Evolutionary conservation across 1,139 yeast genomes (phyloP).

Genomic region (Pichia sp.): DNA sequence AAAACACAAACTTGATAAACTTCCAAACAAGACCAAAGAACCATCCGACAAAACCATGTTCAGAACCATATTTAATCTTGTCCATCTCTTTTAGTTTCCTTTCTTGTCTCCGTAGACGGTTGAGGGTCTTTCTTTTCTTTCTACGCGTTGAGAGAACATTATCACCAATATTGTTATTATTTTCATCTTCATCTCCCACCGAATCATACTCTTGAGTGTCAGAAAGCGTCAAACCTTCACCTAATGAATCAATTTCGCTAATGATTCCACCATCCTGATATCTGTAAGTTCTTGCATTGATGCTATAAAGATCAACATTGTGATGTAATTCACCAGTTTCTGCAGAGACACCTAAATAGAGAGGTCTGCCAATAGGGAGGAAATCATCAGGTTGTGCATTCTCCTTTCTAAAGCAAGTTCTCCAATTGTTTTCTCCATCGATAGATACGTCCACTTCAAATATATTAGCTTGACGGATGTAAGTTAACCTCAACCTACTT

Average conservation of each 20-base stretch:
- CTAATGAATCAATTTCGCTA: conserved; percentile 17
- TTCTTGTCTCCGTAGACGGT: conserved; percentile 30
- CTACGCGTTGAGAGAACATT: conserved; percentile 29
- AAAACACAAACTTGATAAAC: conserved; percentile 20
- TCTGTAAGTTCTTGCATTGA: conserved; percentile 19
- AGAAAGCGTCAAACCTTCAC: conserved; percentile 11
- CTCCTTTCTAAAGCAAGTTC: conserved; percentile 54
- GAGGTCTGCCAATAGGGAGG: conserved; percentile 13
- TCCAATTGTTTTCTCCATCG: conserved; percentile 52
- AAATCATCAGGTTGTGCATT: conserved; percentile 25
- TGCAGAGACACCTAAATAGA: conserved; percentile 68
- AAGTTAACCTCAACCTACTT: conserved; percentile 52
- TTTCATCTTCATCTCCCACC: conserved; percentile 13
- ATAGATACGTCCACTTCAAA: conserved; percentile 65
- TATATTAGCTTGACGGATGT: conserved; percentile 55
- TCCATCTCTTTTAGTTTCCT: conserved; percentile 36
- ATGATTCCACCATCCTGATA: conserved; percentile 15
- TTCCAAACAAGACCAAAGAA: conserved; percentile 20
- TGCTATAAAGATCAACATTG: conserved; percentile 45
- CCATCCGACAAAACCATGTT: conserved; percentile 26
- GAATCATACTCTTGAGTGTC: conserved; percentile 6
- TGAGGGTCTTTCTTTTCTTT: conserved; percentile 31
- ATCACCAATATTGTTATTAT: conserved; percentile 7
- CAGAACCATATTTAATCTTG: conserved; percentile 27
- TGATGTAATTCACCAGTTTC: conserved; percentile 77